These are phyloP conservation scores for Phtheirospermum japonicum DNA, from an alignment of 257 asterid species.

Conservation along the genomic window DNA sequence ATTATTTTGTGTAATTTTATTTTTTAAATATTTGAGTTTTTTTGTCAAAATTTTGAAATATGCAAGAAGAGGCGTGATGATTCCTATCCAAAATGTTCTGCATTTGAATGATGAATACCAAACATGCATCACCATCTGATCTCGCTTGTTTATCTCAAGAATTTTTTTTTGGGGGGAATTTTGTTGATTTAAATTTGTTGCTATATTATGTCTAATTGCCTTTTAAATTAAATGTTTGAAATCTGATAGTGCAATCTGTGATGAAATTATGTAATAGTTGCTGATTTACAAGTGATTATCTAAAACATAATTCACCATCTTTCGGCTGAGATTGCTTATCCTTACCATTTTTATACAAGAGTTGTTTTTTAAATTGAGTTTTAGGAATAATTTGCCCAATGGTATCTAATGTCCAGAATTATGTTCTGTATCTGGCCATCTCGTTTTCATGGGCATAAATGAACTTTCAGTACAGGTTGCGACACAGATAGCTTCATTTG, in stretches of 20 bases:
- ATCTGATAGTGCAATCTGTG: constrained; percentile 36
- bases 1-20: background rate
- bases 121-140: constrained; percentile 98
- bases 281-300: constrained; percentile 53
- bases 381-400: no score
- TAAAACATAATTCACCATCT: constrained; percentile 60
- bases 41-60: constrained; percentile 20
- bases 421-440: background rate
- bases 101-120: constrained; percentile 54
- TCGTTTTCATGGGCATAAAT: constrained; percentile 7
- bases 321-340: constrained; percentile 73
- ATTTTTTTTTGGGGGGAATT: no score
- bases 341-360: background rate
- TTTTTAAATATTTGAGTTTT: no score
- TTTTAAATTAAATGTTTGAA: background rate
- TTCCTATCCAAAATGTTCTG: constrained; percentile 58
- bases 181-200: background rate
- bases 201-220: background rate
- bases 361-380: no score
- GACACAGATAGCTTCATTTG: constrained; percentile 12
- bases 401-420: constrained; percentile 11
- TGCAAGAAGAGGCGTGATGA: constrained; percentile 55
- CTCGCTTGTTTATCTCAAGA: constrained; percentile 39
- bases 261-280: constrained; percentile 31
- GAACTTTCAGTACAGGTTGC: background rate